These are phyloP conservation scores for Martiniozyma asiatica DNA, from an alignment of 1,139 yeast genomes.

Conservation along the genomic window DNA sequence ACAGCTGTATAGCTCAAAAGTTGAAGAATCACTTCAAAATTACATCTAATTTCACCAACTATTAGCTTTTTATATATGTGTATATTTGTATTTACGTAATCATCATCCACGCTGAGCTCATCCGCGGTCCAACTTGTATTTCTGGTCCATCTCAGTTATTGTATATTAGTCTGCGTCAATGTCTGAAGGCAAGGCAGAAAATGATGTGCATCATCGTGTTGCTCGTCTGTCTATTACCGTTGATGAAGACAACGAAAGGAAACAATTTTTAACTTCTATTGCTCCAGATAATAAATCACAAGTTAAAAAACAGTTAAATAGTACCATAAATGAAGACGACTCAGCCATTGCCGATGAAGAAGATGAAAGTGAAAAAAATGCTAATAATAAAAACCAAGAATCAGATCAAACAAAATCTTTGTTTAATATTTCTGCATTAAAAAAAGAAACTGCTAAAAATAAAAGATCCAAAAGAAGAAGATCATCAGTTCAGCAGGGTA, in stretches of 20 bases:
- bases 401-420: no score
- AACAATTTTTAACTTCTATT: conserved; percentile 9
- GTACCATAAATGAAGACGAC: background rate
- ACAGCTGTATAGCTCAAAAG: no score
- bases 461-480: conserved; percentile 28
- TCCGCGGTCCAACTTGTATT: no score
- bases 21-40: no score
- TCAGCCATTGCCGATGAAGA: conserved; percentile 7
- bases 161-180: no score
- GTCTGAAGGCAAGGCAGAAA: no score
- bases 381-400: background rate
- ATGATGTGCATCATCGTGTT: conserved; percentile 18
- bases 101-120: no score
- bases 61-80: no score
- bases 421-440: conserved; percentile 1
- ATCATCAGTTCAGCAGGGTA: conserved; percentile 27
- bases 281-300: conserved; percentile 26
- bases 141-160: no score
- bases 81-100: no score
- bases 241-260: conserved; percentile 12
- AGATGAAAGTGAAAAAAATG: background rate
- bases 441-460: background rate
- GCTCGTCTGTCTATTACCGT: conserved; percentile 21
- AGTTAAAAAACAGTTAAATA: conserved; percentile 7
- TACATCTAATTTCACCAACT: no score